Evolutionary conservation across 2,329 filamentous ascomycete species (phyloP), one percentile per base, ranked within the genome.

Genomic region (Rhexocercosporidium sp.): DNA sequence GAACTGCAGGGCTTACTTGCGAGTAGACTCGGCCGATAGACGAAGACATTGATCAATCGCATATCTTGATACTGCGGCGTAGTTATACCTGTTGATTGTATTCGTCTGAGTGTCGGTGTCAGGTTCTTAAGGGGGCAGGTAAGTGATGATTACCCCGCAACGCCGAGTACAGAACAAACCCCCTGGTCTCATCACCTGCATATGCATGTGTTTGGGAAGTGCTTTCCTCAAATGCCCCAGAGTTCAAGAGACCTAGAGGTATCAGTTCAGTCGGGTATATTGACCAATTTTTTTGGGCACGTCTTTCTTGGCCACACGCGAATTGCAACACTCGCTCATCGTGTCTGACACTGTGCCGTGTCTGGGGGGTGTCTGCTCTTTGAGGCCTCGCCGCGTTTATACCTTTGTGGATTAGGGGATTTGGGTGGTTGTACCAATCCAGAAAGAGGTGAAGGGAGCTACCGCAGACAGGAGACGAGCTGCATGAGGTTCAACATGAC

Each of bases 61-160:
- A 11, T 16, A 16, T 27, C 3, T 3, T 39, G n/a, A 57, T 25
- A n/a, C 14, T 57, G 27, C 54, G 54, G 31, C 54, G 31, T 57
- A 25, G 34, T 25, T 12, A 16, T 3, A 39, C 2, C 4, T 5
- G 1, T 9, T 6, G 1, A 25, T 11, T 57, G 20, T 25, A 4
- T 41, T 20, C 22, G 2, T 56, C 8, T 25, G 8, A 22, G 44
- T 39, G 51, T n/a, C 3, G n/a, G 11, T 20, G 11, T 39, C 18
- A 34, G 18, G n/a, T n/a, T 56, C 11, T 37, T 37, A 12, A 39
- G 18, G n/a, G 39, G 12, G 18, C 12, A 56, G 53, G 18, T 37
- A 11, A n/a, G 31, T 41, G 20, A 60, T 25, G 9, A 44, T 29
- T 60, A 60, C 57, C 57, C 57, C 57, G 39, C 57, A 31, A 47